These are phyloP conservation scores for Xylaria sp. DNA, from an alignment of 2,329 filamentous ascomycete genomes.

Conservation along the genomic window DNA sequence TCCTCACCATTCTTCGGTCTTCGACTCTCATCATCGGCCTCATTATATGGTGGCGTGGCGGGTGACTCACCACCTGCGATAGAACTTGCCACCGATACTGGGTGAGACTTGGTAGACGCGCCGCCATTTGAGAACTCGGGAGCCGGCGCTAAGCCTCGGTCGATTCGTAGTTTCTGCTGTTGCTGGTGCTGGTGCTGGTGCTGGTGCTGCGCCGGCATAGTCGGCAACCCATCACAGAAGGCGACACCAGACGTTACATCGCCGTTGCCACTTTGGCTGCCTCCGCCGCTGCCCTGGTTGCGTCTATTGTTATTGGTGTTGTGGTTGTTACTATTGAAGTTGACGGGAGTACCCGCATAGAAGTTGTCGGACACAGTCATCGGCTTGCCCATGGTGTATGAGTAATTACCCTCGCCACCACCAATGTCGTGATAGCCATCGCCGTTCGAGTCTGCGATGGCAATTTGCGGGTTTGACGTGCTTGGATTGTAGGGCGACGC, in stretches of 20 bases:
- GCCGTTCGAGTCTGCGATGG: constrained; percentile 51
- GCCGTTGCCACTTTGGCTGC: constrained; percentile 29
- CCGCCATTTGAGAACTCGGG: constrained; percentile 47
- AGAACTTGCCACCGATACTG: constrained; percentile 61
- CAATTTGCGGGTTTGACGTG: constrained; percentile 61
- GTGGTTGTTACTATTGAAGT: constrained; percentile 37
- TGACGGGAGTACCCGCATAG: constrained; percentile 42
- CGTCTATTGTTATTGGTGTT: constrained; percentile 34
- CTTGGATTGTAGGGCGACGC: constrained; percentile 60
- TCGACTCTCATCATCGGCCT: constrained; percentile 47
- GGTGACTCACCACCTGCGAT: constrained; percentile 61
- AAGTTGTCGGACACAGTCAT: constrained; percentile 39
- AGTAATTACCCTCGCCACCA: constrained; percentile 43
- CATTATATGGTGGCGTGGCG: constrained; percentile 55
- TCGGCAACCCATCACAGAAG: constrained; percentile 32
- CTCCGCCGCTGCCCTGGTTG: constrained; percentile 35
- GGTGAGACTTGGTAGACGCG: constrained; percentile 48
- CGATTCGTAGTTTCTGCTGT: constrained; percentile 44
- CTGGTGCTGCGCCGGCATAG: constrained; percentile 40
- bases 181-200: constrained; percentile 44
- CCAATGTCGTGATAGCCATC: constrained; percentile 52
- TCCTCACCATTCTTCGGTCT: constrained; percentile 60
- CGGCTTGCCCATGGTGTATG: constrained; percentile 52
- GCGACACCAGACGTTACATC: constrained; percentile 46
- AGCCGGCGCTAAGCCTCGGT: constrained; percentile 48